These are phyloP conservation scores for Senna tora DNA, from an alignment of 306 rosid species.

Conservation along the genomic window DNA sequence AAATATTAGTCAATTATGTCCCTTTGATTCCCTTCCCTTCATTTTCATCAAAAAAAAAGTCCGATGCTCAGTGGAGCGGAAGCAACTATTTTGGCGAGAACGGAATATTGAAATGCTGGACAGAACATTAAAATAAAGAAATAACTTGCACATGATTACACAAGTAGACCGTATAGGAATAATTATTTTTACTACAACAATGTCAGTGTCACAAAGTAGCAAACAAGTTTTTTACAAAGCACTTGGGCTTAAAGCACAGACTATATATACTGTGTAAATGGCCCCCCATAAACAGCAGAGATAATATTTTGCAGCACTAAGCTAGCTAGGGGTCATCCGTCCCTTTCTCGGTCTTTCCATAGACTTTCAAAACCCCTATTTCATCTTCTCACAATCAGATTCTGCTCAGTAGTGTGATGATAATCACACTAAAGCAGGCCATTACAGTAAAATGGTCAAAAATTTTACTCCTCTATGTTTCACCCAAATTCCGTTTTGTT, in stretches of 20 bases:
- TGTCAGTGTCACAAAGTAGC: neutral
- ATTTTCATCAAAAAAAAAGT: no score
- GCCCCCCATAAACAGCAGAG: neutral
- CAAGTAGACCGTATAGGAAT: neutral
- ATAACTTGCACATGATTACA: no score
- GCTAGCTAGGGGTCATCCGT: neutral
- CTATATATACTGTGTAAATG: neutral
- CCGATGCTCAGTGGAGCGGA: no score
- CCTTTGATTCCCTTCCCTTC: no score
- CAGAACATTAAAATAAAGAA: no score
- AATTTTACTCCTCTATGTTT: no score
- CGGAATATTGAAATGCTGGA: no score
- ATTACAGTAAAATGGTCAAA: neutral
- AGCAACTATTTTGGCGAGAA: no score
- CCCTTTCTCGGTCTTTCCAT: neutral
- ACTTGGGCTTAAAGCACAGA: neutral
- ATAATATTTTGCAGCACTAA: neutral
- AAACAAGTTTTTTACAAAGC: neutral
- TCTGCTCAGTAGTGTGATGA: neutral
- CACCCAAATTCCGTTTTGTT: no score
- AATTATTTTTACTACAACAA: no score
- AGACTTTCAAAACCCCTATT: conserved; percentile 12
- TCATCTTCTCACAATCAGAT: conserved; percentile 23
- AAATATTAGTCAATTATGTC: no score
- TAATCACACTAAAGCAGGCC: neutral